Percentiles rank a stretch among this genome's conserved stretches.
Conservation (phyloP, 148 eudicot species). For the Amaranthus cruentus region DNA sequence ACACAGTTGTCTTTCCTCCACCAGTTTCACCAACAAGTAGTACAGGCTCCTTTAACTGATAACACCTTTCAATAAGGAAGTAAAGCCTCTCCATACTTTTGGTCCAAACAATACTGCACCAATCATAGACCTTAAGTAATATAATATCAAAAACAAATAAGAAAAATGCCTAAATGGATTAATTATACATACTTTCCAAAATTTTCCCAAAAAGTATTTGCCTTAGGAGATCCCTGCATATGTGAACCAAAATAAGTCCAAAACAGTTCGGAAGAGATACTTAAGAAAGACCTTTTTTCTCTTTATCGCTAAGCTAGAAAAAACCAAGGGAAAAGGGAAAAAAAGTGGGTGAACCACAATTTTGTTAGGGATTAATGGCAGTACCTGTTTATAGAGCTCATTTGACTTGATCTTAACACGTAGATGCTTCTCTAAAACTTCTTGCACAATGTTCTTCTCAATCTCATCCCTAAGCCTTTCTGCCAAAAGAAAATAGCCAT, state of each 20-base stretch:
- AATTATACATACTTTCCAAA: conserved; percentile 23
- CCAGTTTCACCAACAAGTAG: conserved; percentile 99
- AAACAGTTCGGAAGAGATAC: neutral
- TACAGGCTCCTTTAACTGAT: conserved; percentile 87
- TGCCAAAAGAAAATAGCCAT: conserved; percentile 86
- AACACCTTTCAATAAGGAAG: conserved; percentile 79
- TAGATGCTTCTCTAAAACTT: conserved; percentile 68
- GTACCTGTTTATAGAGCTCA: conserved; percentile 69
- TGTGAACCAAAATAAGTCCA: conserved; percentile 10
- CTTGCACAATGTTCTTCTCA: conserved; percentile 71
- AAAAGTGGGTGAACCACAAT: neutral
- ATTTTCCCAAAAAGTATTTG: neutral
- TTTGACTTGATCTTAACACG: conserved; percentile 39
- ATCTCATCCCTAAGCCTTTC: conserved; percentile 80
- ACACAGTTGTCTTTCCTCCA: conserved; percentile 95
- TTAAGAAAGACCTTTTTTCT: neutral
- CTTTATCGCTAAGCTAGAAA: neutral
- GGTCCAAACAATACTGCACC: conserved; percentile 75
- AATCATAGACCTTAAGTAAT: conserved; percentile 11
- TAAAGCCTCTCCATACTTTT: conserved; percentile 79
- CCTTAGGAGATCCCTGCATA: conserved; percentile 19
- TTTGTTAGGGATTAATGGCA: neutral
- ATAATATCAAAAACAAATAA: neutral
- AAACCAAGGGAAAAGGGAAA: neutral
- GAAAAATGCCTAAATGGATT: neutral